Conservation (phyloP, 495 filamentous ascomycete species). For the Talaromyces stipitatus region DNA sequence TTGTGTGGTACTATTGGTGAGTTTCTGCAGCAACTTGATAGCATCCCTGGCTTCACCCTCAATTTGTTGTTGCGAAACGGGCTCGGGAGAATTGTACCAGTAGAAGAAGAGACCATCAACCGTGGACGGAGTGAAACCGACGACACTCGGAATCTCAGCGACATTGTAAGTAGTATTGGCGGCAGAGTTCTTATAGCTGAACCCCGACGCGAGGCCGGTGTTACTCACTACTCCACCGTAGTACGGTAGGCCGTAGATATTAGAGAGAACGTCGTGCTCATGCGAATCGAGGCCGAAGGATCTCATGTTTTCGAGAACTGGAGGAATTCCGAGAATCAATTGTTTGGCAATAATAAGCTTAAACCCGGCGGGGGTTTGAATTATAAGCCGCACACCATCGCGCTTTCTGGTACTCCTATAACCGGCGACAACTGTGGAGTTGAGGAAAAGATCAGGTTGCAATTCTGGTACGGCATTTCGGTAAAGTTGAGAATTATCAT, state of each 20-base stretch:
- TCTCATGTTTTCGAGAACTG: conserved; percentile 16
- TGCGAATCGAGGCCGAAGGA: conserved; percentile 23
- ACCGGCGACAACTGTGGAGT: conserved; percentile 14
- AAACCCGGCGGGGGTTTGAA: conserved; percentile 23
- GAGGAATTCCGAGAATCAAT: conserved; percentile 29
- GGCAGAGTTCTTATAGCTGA: conserved; percentile 19
- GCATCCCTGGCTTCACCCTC: conserved; percentile 7
- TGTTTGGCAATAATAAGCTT: conserved; percentile 31
- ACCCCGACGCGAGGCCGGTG: conserved; percentile 18
- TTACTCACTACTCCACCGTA: conserved; percentile 27
- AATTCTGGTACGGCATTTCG: conserved; percentile 19
- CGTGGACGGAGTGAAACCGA: conserved; percentile 12
- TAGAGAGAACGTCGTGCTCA: conserved; percentile 27
- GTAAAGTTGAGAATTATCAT: conserved; percentile 33
- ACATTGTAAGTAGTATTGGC: conserved; percentile 18
- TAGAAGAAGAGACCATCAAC: conserved; percentile 8
- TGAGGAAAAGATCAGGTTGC: conserved; percentile 20
- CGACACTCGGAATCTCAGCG: conserved; percentile 18
- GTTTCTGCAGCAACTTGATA: neutral
- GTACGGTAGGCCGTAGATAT: conserved; percentile 28
- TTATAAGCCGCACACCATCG: conserved; percentile 9
- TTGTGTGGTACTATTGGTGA: conserved; percentile 8
- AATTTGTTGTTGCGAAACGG: conserved; percentile 12
- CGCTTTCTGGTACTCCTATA: conserved; percentile 13
- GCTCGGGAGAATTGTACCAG: conserved; percentile 7